A percentile compares a stretch with the other conserved stretches of the same genome.
phyloP scores from a whole-genome alignment of 768 basidiomycete species.

The Agaricus sinodeliciosus region DNA sequence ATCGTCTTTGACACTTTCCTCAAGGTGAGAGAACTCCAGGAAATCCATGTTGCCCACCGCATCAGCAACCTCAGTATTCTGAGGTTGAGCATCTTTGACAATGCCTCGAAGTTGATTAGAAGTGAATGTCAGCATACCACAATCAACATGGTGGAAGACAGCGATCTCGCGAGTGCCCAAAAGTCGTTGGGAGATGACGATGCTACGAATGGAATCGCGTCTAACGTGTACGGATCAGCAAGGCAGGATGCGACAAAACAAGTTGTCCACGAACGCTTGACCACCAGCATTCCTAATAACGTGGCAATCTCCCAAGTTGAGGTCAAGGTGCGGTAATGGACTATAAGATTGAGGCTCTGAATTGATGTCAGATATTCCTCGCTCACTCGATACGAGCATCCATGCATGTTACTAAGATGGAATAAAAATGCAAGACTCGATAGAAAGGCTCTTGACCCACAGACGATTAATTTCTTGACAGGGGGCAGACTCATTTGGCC shows the following conservation, averaged over 20 bases:
- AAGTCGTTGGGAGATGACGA: constrained; percentile 68
- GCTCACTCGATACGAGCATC: constrained; percentile 64
- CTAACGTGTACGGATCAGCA: constrained; percentile 22
- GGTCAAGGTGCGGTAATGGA: constrained; percentile 51
- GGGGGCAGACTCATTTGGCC: constrained; percentile 28
- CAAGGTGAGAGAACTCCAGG: constrained; percentile 44
- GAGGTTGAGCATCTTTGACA: constrained; percentile 40
- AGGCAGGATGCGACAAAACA: neutral
- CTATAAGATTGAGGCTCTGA: constrained; percentile 22
- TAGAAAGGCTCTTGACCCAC: constrained; percentile 13
- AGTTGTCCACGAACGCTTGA: constrained; percentile 37
- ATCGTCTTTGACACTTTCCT: constrained; percentile 50
- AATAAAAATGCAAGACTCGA: neutral
- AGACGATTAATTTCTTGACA: constrained; percentile 25
- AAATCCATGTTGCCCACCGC: constrained; percentile 43
- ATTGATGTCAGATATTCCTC: neutral
- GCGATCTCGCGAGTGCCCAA: constrained; percentile 65
- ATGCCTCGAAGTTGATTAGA: constrained; percentile 40
- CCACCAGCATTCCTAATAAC: constrained; percentile 74
- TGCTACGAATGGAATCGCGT: constrained; percentile 56
- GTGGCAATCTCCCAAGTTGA: constrained; percentile 64
- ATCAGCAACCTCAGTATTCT: constrained; percentile 20
- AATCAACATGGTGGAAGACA: constrained; percentile 65
- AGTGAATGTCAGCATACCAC: constrained; percentile 66
- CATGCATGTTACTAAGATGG: constrained; percentile 57